Base-by-base conservation (phyloP, 805 yeast species). In the Kazachstania taianensis region DNA sequence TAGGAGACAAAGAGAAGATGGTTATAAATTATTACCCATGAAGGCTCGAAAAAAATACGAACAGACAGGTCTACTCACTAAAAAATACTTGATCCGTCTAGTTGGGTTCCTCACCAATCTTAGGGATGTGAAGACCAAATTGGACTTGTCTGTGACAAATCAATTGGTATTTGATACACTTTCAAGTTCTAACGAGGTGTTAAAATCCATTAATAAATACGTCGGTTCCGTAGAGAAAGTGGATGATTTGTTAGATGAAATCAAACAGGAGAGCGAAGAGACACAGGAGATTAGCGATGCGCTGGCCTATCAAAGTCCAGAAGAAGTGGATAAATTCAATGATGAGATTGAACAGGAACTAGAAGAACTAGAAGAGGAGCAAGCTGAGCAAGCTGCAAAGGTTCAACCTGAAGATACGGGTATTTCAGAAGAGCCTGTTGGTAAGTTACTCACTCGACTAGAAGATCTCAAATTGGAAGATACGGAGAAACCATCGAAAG, bases 201-300 rank as follows among this genome's bases (percentile, higher is more conserved):
- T 71, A 23, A 50, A 51, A 32, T 41, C 49, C 18, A 53, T 72
- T 31, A 69, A 70, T 39, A 36, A 52, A 7, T 61, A 61, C 33
- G 42, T 63, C 23, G 73, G 71, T 4, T 69, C 69, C 2, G 54
- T 61, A 10, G 73, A 69, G 7, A 51, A 55, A 24, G 66, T 71
- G 1, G 65, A 62, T 16, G 57, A 60, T 3, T 42, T 67, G 5
- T 49, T 69, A 44, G 68, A 64, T 34, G 62, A 59, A 29, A 44
- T 70, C 9, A 52, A 58, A 12, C 67, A 63, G 7, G 62, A 65
- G 31, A 50, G 50, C 20, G 53, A 48, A 7, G 59, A 58, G 13
- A 49, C 63, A 4, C 66, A 66, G 33, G 62, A 57, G 37, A 57
- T 71, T n/a, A 49, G 64, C 10, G 48, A 55, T 5, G 58, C 35